phyloP scores from a whole-genome alignment of 441 rosid species.

The Gossypium aridum region DNA sequence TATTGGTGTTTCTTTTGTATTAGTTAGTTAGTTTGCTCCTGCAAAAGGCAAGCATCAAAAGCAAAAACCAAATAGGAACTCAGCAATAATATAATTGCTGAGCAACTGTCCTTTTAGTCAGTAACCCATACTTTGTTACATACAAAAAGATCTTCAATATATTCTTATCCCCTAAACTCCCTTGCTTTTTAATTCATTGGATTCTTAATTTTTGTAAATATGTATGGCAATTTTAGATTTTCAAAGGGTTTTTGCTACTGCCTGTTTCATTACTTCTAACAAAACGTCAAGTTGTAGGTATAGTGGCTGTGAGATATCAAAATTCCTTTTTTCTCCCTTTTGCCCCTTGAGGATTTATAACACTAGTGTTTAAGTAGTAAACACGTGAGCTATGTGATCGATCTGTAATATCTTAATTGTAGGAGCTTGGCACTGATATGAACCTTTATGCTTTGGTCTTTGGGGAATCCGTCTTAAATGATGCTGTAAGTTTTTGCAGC shows the following conservation, averaged over 20 bases:
- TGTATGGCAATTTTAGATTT: neutral
- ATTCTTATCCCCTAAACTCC: neutral
- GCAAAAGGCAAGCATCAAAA: neutral
- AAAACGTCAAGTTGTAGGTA: neutral
- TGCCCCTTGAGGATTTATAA: neutral
- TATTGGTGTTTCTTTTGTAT: neutral
- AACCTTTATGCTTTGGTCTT: constrained; percentile 97
- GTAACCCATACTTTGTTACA: neutral
- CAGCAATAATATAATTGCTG: neutral
- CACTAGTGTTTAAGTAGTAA: neutral
- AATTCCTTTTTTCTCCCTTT: neutral
- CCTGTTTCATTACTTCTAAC: neutral
- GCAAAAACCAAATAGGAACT: neutral
- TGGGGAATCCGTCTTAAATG: constrained; percentile 98
- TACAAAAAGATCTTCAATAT: neutral
- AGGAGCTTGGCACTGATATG: constrained; percentile 95
- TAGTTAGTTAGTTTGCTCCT: neutral
- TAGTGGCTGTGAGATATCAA: neutral
- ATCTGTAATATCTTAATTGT: constrained; percentile 24
- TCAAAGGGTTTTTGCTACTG: neutral
- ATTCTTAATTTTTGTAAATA: neutral
- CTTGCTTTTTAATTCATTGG: neutral
- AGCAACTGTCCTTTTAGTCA: neutral
- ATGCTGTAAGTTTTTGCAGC: constrained; percentile 65
- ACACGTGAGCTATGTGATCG: neutral